Evolutionary conservation across 306 rosid genomes (phyloP), one percentile per base, ranked within the genome.

Genomic region (Ammopiptanthus mongolicus): DNA sequence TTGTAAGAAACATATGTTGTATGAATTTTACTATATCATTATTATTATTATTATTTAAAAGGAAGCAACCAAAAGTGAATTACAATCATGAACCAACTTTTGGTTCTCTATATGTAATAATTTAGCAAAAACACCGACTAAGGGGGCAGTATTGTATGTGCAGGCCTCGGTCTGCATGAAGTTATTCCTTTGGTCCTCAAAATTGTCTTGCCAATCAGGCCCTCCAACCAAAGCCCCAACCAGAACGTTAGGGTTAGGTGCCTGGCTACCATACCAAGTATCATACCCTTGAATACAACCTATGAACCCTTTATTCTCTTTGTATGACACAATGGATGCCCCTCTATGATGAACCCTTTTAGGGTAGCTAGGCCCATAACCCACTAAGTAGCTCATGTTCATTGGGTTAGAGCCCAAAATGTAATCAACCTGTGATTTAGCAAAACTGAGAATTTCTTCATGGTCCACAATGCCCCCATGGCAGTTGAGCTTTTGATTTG

Each of bases 241-340:
- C 17, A 96, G 42, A 65, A 88, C 83, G 52, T 92, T 96, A 9
- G 97, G 98, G 33, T 96, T 96, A 22, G 87, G 80, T 15, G 25
- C 89, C 0, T 63, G 73, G 31, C 76, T 77, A 6, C 83, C 77
- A 31, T 90, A 96, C 99, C 99, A 96, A 37, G 80, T 78, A 59
- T 96, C 99, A 82, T 96, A 96, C 69, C 99, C 99, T 78, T 96
- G 99, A 0, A 97, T 96, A 75, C 99, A 96, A 18, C 98, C 99
- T 17, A 96, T 92, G 80, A 92, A 96, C 61, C 91, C 99, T 60
- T 96, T 92, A 57, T 81, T 90, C 88, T 81, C 89, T 47, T 93
- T 85, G 62, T 80, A 90, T 7, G 99, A 88, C 81, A 76, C 86
- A 18, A 96, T 86, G 3, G 99, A 96, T 13, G 98, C 97, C 3